These are phyloP conservation scores for Parafenestella ontariensis DNA, from an alignment of 2,329 filamentous ascomycete genomes.

Conservation along the genomic window DNA sequence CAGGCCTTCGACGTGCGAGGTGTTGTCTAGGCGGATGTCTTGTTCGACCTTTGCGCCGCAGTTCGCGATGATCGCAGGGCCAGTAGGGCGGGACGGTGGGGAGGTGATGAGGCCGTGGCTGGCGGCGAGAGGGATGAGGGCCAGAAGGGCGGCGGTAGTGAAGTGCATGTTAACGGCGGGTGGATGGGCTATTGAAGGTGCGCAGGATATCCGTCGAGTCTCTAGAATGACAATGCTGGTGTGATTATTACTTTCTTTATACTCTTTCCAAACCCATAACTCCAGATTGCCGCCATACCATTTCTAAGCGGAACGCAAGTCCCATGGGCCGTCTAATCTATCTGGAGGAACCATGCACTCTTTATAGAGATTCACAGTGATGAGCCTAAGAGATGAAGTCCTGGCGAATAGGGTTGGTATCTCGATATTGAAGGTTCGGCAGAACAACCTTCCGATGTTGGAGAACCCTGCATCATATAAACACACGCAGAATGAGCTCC, in stretches of 20 bases:
- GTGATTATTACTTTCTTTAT: background rate
- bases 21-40: conserved; percentile 58
- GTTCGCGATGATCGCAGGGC: conserved; percentile 56
- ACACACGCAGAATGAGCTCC: background rate
- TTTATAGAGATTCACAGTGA: conserved; percentile 2
- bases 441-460: conserved; percentile 7
- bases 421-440: conserved; percentile 8
- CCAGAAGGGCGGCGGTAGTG: conserved; percentile 15
- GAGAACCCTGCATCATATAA: conserved; percentile 6
- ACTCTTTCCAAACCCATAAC: background rate
- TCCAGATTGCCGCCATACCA: background rate
- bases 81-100: conserved; percentile 60
- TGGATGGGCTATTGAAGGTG: background rate
- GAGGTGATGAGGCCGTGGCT: conserved; percentile 62
- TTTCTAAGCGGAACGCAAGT: background rate
- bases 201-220: background rate
- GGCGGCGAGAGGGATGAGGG: conserved; percentile 24
- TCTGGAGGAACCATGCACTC: conserved; percentile 1
- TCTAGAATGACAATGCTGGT: background rate
- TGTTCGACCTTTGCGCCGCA: conserved; percentile 62
- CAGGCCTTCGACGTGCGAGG: conserved; percentile 53
- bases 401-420: conserved; percentile 7
- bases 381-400: background rate
- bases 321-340: conserved; percentile 3
- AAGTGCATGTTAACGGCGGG: conserved; percentile 20